These are phyloP conservation scores for Colletotrichum sp. DNA, from an alignment of 2,329 filamentous ascomycete genomes.

Conservation along the genomic window DNA sequence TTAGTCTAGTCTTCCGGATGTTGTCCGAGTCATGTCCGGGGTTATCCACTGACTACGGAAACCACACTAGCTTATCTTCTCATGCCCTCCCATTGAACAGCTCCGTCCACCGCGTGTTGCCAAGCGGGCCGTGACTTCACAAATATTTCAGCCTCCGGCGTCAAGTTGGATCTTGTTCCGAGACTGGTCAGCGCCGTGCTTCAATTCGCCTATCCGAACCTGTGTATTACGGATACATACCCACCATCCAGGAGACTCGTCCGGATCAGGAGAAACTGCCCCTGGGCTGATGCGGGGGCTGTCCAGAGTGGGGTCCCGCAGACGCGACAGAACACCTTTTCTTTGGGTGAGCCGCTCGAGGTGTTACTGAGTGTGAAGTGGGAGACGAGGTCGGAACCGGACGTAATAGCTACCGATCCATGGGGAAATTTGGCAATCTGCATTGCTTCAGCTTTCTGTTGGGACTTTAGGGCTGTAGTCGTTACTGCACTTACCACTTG, in stretches of 20 bases:
- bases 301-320: slow-evolving; percentile 33
- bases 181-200: slow-evolving; percentile 10
- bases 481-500: slow-evolving; percentile 8
- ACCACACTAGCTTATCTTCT: slow-evolving; percentile 23
- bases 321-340: slow-evolving; percentile 28
- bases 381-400: not conserved
- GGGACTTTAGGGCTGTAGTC: not conserved
- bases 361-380: slow-evolving; percentile 27
- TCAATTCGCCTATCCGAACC: not conserved
- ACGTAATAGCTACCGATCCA: slow-evolving; percentile 15
- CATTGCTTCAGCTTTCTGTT: accelerated
- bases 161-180: slow-evolving; percentile 22
- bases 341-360: slow-evolving; percentile 27
- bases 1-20: not conserved
- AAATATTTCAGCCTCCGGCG: slow-evolving; percentile 28
- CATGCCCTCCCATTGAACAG: slow-evolving; percentile 29
- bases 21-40: not conserved
- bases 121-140: slow-evolving; percentile 30
- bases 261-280: slow-evolving; percentile 27
- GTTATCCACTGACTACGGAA: not conserved
- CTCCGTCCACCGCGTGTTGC: slow-evolving; percentile 23
- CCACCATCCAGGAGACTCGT: slow-evolving; percentile 26
- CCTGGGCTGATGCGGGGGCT: slow-evolving; percentile 27
- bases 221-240: slow-evolving; percentile 21
- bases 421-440: slow-evolving; percentile 32